A percentile compares a stretch with the other conserved stretches of the same genome.
phyloP scores from a whole-genome alignment of 2,329 filamentous ascomycete species.

The Aspergillus ruber region DNA sequence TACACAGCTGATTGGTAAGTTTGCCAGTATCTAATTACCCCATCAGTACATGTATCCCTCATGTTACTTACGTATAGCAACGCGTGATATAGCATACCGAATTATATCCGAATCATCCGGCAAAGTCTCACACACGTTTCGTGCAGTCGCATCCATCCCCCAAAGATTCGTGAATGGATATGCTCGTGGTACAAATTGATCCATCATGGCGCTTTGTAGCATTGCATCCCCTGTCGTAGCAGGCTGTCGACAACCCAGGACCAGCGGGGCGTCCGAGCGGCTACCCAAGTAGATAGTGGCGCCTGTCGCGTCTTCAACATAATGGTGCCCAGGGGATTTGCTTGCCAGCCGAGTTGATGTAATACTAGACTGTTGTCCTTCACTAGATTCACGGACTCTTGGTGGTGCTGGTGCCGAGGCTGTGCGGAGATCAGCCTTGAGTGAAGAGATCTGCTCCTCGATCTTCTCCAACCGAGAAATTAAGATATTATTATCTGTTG shows the following conservation, averaged over 20 bases:
- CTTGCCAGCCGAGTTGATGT: neutral
- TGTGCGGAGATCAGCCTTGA: constrained; percentile 14
- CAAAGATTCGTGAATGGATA: constrained; percentile 20
- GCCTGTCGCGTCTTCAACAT: constrained; percentile 17
- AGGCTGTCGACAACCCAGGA: constrained; percentile 10
- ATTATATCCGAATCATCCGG: constrained; percentile 19
- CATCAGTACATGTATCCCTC: too few relatives aligned
- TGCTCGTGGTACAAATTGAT: constrained; percentile 14
- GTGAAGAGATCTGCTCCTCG: constrained; percentile 15
- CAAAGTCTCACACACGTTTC: constrained; percentile 16
- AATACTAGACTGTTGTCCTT: neutral
- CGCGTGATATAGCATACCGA: constrained; percentile 6
- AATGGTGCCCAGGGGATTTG: constrained; percentile 12
- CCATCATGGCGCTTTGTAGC: constrained; percentile 7
- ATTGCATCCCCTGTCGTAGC: constrained; percentile 4
- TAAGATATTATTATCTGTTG: neutral
- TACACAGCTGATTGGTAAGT: constrained; percentile 12
- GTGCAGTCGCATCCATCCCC: constrained; percentile 10
- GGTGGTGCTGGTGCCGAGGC: neutral
- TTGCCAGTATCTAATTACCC: constrained; percentile 13
- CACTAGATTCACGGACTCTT: neutral
- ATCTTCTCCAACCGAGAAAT: constrained; percentile 12
- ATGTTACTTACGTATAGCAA: neutral
- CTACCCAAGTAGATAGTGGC: constrained; percentile 17
- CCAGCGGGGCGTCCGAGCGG: constrained; percentile 14